Conservation (phyloP, 352 stramenopile genomes). For the Stramenopiles sp. region DNA sequence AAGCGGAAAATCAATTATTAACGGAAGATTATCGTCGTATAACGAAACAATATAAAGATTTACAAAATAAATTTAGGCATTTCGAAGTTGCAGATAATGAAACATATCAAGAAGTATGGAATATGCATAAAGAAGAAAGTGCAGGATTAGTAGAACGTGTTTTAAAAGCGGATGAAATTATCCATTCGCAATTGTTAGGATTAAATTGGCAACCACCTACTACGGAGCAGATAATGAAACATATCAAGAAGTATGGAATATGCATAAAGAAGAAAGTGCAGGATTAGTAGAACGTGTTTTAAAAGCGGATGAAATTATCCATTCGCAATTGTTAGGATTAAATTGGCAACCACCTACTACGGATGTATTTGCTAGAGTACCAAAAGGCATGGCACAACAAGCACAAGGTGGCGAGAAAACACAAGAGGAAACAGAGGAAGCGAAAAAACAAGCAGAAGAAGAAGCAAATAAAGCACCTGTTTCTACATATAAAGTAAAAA, state of each 20-base stretch:
- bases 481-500: conserved; percentile 50
- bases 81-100: conserved; percentile 64
- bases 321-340: conserved; percentile 66
- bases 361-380: neutral
- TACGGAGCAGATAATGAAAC: conserved; percentile 46
- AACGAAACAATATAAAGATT: conserved; percentile 81
- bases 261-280: conserved; percentile 65
- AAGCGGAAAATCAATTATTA: conserved; percentile 66
- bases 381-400: conserved; percentile 12
- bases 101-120: conserved; percentile 63
- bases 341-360: conserved; percentile 27
- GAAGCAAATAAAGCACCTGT: conserved; percentile 20
- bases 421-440: conserved; percentile 6
- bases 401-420: conserved; percentile 31
- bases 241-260: conserved; percentile 64
- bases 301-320: conserved; percentile 57
- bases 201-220: conserved; percentile 40
- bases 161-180: conserved; percentile 57
- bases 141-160: conserved; percentile 54
- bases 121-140: conserved; percentile 69
- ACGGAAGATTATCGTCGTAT: conserved; percentile 74
- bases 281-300: conserved; percentile 58
- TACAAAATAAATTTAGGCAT: conserved; percentile 78
- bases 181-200: conserved; percentile 69
- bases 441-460: conserved; percentile 23